Percentiles rank a stretch among this genome's conserved stretches.
Evolutionary conservation across 169 alveolate species (phyloP).

Genomic region (Perkinsus marinus): DNA sequence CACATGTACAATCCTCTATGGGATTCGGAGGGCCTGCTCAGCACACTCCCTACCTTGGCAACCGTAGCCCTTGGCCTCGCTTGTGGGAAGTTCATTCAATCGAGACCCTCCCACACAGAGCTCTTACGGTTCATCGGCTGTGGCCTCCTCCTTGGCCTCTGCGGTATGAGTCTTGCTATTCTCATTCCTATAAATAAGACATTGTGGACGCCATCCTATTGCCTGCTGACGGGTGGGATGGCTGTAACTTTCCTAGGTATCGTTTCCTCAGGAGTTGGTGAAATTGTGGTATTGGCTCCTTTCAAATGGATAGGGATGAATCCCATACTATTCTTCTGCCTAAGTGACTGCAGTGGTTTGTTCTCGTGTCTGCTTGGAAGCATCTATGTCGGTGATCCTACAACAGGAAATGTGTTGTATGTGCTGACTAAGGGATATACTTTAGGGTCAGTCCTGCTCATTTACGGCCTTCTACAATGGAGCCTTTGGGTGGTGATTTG

Average conservation of each 20-base stretch:
- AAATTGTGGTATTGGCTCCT: not conserved
- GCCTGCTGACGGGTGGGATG: not conserved
- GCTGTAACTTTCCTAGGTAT: not conserved
- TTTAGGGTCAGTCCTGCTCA: not conserved
- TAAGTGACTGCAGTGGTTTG: not conserved
- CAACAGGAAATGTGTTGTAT: not conserved
- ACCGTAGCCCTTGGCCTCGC: not conserved
- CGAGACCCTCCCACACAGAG: not conserved
- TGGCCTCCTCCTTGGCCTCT: not conserved
- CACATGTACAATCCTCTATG: not conserved
- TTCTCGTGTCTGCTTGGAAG: not conserved
- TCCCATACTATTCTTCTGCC: not conserved
- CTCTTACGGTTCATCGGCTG: not conserved
- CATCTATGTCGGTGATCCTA: not conserved
- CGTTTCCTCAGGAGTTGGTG: not conserved
- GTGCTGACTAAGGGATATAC: not conserved
- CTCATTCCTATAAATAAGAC: not conserved
- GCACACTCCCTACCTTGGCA: not conserved
- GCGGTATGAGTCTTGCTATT: not conserved
- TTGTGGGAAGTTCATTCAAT: not conserved
- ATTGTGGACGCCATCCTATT: not conserved
- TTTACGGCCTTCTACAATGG: not conserved
- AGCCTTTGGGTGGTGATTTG: not conserved
- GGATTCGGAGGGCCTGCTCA: not conserved
- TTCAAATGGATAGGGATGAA: not conserved